These are phyloP conservation scores for Penicillium sclerotiorum DNA, from an alignment of 2,329 filamentous ascomycete species.

Conservation along the genomic window DNA sequence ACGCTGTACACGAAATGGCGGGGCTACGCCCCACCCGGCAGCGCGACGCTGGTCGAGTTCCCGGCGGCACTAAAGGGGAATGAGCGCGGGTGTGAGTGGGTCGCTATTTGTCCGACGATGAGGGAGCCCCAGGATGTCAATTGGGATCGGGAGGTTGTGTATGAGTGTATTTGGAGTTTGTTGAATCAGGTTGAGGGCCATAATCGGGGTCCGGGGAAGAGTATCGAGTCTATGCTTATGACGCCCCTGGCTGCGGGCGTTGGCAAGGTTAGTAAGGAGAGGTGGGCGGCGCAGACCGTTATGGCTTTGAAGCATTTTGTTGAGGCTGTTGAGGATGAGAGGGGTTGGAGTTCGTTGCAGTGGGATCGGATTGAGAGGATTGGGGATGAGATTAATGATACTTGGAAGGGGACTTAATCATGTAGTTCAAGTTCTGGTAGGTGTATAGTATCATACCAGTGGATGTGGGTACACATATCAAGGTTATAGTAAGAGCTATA, in stretches of 20 bases:
- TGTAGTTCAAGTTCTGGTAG: too few relatives aligned
- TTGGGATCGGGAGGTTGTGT: constrained; percentile 59
- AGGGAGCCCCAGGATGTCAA: constrained; percentile 45
- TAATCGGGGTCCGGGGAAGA: constrained; percentile 39
- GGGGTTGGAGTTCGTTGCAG: constrained; percentile 45
- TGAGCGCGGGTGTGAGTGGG: constrained; percentile 45
- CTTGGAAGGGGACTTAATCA: constrained; percentile 14
- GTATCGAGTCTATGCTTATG: constrained; percentile 52
- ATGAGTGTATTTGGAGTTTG: constrained; percentile 58
- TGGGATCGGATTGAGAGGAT: constrained; percentile 40
- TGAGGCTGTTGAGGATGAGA: constrained; percentile 49
- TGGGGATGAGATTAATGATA: constrained; percentile 23
- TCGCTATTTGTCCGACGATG: constrained; percentile 60
- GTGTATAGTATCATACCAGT: too few relatives aligned
- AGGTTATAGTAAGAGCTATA: too few relatives aligned
- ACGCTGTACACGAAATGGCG: constrained; percentile 51
- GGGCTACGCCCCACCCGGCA: constrained; percentile 56
- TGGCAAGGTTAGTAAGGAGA: constrained; percentile 49
- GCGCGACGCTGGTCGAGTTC: constrained; percentile 53
- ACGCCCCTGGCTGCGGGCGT: constrained; percentile 56
- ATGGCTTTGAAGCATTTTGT: constrained; percentile 57
- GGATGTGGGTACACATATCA: too few relatives aligned
- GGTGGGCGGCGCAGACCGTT: constrained; percentile 55
- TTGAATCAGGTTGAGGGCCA: constrained; percentile 53
- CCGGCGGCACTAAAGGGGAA: constrained; percentile 46